Base-by-base conservation (phyloP, 805 yeast genomes). In the Schizosaccharomyces octosporus region DNA sequence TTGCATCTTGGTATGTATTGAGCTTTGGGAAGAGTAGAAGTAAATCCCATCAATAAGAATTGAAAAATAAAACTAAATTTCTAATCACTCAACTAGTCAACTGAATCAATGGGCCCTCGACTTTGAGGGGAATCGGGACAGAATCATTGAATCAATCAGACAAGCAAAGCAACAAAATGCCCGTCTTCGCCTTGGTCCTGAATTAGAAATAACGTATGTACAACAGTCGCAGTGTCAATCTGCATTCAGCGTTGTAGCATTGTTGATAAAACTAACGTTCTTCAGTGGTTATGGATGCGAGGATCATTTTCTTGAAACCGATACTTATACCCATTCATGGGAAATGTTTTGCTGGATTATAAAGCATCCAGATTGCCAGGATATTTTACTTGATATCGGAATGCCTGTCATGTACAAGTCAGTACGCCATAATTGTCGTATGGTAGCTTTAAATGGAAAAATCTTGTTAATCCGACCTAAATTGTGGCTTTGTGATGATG, bases 21-120 rank as follows among this genome's bases (percentile, higher is more conserved):
- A 19, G 32, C 27, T n/a, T 51, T 57, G 19, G 21, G 27, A 24
- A 13, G 4, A 24, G 3, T 48, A 19, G 48, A n/a, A 27, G 27
- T 27, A 27, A 2, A 27, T 27, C 27, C 27, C 27, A 27, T 27
- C 27, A 27, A 3, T 3, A 27, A 2, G 27, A 27, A 27, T 27
- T 27, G 27, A 27, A 27, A 27, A 27, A n/a, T n/a, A 27, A 27
- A 19, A 51, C 42, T 31, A 29, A 17, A n/a, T 21, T n/a, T 29
- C 61, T 27, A 27, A 9, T 9, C 13, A n/a, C 13, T 59, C 32
- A 48, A 5, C 15, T 32, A 65, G 67, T 72, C 87, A 89, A 67
- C 77, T 93, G 65, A 93, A 93, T 74, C 99, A 93, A 78, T 93
- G 99, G 99, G 96, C 98, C 0, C 76, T 93, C 62, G 99, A 93